Evolutionary conservation across 768 basidiomycete species (phyloP).

Genomic region (Rhodosporidiobolus sp.): DNA sequence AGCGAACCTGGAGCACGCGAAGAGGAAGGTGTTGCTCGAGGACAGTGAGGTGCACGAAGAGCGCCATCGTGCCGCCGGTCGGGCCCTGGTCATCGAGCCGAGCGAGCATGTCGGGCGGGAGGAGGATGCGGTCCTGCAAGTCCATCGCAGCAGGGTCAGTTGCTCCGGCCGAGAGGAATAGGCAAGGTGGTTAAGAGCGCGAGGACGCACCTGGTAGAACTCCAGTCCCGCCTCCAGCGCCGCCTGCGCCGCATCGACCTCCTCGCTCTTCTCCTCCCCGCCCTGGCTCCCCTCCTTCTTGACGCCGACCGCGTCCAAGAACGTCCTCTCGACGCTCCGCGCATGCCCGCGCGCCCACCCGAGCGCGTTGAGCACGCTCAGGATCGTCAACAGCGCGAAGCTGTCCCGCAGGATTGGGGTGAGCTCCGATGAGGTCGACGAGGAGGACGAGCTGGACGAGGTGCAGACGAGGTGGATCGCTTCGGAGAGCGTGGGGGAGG

Average conservation of each 20-base stretch:
- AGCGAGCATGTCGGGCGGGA: constrained; percentile 29
- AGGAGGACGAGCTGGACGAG: background rate
- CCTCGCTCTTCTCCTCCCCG: background rate
- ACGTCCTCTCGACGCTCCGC: constrained; percentile 9
- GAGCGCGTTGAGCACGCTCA: constrained; percentile 24
- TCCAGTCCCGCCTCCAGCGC: constrained; percentile 20
- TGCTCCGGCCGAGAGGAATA: too few species aligned
- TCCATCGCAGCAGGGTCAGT: background rate
- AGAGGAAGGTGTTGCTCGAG: constrained; percentile 20
- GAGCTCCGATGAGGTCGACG: background rate
- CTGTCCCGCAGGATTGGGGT: constrained; percentile 16
- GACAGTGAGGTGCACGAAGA: constrained; percentile 32
- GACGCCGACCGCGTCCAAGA: background rate
- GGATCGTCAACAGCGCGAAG: constrained; percentile 30
- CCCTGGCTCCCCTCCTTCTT: background rate
- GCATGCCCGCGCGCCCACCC: constrained; percentile 18
- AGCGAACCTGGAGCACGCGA: constrained; percentile 23
- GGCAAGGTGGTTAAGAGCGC: background rate
- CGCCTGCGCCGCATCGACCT: background rate
- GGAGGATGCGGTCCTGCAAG: constrained; percentile 25
- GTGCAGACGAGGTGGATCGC: constrained; percentile 23
- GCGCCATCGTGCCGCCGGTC: constrained; percentile 13
- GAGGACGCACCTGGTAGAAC: constrained; percentile 26
- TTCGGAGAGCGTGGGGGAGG: constrained; percentile 13
- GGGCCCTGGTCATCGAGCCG: constrained; percentile 8